These are phyloP conservation scores for Scytalidium sp. DNA, from an alignment of 2,329 filamentous ascomycete genomes.

Conservation along the genomic window DNA sequence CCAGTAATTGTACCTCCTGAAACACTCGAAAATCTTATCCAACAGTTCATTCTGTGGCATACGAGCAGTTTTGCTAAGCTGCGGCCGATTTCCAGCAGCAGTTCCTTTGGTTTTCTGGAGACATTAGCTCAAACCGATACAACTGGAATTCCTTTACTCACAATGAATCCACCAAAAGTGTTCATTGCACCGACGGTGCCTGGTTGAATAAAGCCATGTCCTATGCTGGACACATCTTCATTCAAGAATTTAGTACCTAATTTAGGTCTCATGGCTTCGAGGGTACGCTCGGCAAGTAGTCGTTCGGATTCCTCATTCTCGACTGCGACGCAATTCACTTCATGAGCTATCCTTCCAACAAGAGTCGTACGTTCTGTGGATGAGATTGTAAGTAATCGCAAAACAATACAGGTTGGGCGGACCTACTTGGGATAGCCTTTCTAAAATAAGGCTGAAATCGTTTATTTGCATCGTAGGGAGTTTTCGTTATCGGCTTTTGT, in stretches of 20 bases:
- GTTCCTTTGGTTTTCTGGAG: slow-evolving; percentile 46
- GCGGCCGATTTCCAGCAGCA: slow-evolving; percentile 57
- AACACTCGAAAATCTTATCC: slow-evolving; percentile 80
- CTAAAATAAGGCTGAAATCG: slow-evolving; percentile 61
- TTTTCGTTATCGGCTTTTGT: slow-evolving; percentile 42
- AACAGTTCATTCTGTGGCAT: slow-evolving; percentile 86
- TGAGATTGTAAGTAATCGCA: slow-evolving; percentile 14
- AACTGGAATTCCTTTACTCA: slow-evolving; percentile 35
- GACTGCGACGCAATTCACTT: slow-evolving; percentile 71
- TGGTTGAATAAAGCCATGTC: slow-evolving; percentile 51
- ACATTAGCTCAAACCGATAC: slow-evolving; percentile 5
- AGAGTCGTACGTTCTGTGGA: slow-evolving; percentile 72
- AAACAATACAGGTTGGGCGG: neutral
- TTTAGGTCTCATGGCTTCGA: slow-evolving; percentile 59
- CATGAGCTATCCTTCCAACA: slow-evolving; percentile 69
- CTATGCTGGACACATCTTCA: slow-evolving; percentile 19
- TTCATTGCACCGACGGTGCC: slow-evolving; percentile 43
- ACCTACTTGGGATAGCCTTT: slow-evolving; percentile 73
- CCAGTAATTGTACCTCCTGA: slow-evolving; percentile 88
- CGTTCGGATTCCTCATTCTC: slow-evolving; percentile 67
- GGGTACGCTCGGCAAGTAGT: slow-evolving; percentile 56
- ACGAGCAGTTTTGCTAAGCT: slow-evolving; percentile 82
- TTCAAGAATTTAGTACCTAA: slow-evolving; percentile 44
- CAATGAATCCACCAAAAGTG: slow-evolving; percentile 53
- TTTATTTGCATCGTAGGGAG: slow-evolving; percentile 43